Conservation (phyloP, 1,284 basidiomycete genomes). For the Ganoderma multipileum region DNA sequence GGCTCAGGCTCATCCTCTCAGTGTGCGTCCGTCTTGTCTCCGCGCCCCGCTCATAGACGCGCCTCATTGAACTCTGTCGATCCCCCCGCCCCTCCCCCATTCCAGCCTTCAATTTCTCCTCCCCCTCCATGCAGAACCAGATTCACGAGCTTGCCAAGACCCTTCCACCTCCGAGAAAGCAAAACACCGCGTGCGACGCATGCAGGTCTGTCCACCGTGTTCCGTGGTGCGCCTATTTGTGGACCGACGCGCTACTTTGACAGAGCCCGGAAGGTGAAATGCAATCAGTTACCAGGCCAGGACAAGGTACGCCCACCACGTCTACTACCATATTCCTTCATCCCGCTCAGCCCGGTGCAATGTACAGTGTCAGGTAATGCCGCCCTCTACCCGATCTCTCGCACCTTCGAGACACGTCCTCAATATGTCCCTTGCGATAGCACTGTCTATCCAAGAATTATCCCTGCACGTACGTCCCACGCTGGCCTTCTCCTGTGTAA, state of each 20-base stretch:
- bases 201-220: slow-evolving; percentile 62
- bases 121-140: slow-evolving; percentile 73
- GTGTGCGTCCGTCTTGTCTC: slow-evolving; percentile 21
- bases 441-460: slow-evolving; percentile 84
- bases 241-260: slow-evolving; percentile 31
- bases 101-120: slow-evolving; percentile 65
- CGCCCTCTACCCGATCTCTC: background rate
- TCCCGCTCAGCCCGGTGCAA: slow-evolving; percentile 13
- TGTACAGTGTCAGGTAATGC: slow-evolving; percentile 59
- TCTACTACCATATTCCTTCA: slow-evolving; percentile 21
- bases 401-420: slow-evolving; percentile 8
- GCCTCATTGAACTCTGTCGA: slow-evolving; percentile 8
- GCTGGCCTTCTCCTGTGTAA: slow-evolving; percentile 36
- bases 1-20: slow-evolving; percentile 27
- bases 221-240: slow-evolving; percentile 8
- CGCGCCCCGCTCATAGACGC: slow-evolving; percentile 1
- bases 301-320: slow-evolving; percentile 64
- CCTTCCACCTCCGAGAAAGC: slow-evolving; percentile 79
- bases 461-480: slow-evolving; percentile 72
- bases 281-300: slow-evolving; percentile 76
- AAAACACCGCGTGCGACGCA: slow-evolving; percentile 91
- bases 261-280: slow-evolving; percentile 85
- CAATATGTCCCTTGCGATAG: slow-evolving; percentile 43
- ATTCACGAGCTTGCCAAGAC: slow-evolving; percentile 79
- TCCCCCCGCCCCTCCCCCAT: slow-evolving; percentile 18